These are phyloP conservation scores for Wallemia ichthyophaga DNA, from an alignment of 1,284 basidiomycete genomes.

Conservation along the genomic window DNA sequence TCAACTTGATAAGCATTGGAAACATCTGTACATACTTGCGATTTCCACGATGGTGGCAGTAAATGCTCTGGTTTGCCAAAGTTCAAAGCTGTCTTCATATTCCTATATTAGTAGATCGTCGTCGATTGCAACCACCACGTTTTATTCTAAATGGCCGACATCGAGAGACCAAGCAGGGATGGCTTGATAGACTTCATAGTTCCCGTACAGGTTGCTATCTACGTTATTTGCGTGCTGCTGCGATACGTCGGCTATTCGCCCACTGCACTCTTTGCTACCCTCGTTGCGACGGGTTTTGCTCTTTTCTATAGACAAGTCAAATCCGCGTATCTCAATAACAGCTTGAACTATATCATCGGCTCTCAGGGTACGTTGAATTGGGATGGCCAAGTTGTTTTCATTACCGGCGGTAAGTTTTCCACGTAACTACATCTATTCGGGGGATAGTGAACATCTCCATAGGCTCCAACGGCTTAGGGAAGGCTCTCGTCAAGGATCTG, in stretches of 20 bases:
- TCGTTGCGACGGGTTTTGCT: background rate
- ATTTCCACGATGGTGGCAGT: slow-evolving; percentile 53
- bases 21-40: background rate
- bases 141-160: background rate
- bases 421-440: background rate
- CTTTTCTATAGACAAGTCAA: background rate
- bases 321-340: background rate
- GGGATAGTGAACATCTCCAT: background rate
- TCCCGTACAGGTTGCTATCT: no score
- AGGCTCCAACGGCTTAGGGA: background rate
- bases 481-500: background rate
- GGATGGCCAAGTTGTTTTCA: background rate
- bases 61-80: slow-evolving; percentile 21
- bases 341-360: background rate
- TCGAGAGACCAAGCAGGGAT: background rate
- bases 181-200: no score
- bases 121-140: background rate
- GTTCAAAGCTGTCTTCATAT: background rate
- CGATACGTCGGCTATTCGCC: no score
- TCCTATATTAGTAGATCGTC: background rate
- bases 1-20: slow-evolving; percentile 8
- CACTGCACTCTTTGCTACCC: background rate
- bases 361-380: background rate
- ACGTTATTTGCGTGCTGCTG: no score
- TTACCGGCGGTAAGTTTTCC: background rate